Evolutionary conservation across 495 filamentous ascomycete species (phyloP), one percentile per base, ranked within the genome.

Genomic region (Penicillium odoratum): DNA sequence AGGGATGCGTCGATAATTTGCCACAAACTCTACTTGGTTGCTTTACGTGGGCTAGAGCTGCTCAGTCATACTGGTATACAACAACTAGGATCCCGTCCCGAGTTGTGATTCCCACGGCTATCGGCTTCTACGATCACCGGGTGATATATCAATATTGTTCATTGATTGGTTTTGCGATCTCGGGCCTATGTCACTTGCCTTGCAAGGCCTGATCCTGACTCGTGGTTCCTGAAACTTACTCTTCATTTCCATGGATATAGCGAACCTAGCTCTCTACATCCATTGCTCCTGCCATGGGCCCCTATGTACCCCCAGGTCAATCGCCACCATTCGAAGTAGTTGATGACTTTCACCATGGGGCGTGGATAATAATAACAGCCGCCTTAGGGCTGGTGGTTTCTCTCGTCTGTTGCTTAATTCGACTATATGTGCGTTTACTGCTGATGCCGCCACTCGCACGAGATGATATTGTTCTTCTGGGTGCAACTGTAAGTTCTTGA

Each of bases 341-440:
- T 11, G 73, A 76, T 47, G 69, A 73, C 16, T 52, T 58, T 25
- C 73, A 81, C 57, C 76, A 78, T 61, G 67, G 70, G 21, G 78
- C 72, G 13, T 72, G 72, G 64, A 57, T 81, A 1, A 76, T 83
- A 31, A 83, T 84, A 45, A 70, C 69, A 0, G 73, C 73, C 7
- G 77, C 79, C 0, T 60, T 82, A 3, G 71, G 77, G 4, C 69
- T 84, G 25, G 75, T 79, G 28, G 69, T 83, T n/a, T 68, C 78
- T 11, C 43, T 83, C 5, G 70, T 72, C 7, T 73, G 70, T 54
- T 69, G 78, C 16, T 51, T 74, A 16, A 79, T 81, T 36, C 72
- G 79, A 30, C 62, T 78, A 0, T 82, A 77, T 63, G 73, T 79
- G 53, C 70, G 76, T 3, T 56, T 77, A 0, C 60, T 70, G 49